phyloP scores from a whole-genome alignment of 2,329 filamentous ascomycete genomes.

The Microcyclospora pomicola region DNA sequence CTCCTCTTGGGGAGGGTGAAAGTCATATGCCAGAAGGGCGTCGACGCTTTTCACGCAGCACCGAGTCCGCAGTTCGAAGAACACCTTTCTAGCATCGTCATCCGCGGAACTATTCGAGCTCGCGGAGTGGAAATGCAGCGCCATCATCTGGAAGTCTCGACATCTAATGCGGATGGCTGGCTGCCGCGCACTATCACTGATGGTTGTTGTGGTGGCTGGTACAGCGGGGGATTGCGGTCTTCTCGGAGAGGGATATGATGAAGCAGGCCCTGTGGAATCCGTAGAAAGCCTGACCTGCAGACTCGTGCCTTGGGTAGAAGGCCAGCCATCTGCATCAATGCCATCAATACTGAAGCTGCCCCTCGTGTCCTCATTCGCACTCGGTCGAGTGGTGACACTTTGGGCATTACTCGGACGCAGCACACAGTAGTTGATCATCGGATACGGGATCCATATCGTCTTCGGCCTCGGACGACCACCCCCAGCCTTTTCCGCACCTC shows the following conservation, averaged over 20 bases:
- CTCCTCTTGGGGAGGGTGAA: slow-evolving; percentile 54
- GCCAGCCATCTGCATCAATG: slow-evolving; percentile 13
- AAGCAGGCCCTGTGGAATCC: slow-evolving; percentile 12
- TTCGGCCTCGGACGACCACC: slow-evolving; percentile 23
- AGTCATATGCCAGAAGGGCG: slow-evolving; percentile 81
- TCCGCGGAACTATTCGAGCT: slow-evolving; percentile 30
- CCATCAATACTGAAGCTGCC: slow-evolving; percentile 3
- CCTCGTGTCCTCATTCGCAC: not conserved
- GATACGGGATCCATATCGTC: slow-evolving; percentile 89
- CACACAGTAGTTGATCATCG: slow-evolving; percentile 71
- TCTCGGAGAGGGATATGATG: slow-evolving; percentile 12
- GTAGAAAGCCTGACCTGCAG: slow-evolving; percentile 14
- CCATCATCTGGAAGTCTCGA: slow-evolving; percentile 87
- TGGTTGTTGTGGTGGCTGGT: slow-evolving; percentile 28
- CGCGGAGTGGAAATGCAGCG: slow-evolving; percentile 72
- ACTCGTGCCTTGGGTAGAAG: slow-evolving; percentile 18
- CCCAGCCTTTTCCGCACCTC: not conserved
- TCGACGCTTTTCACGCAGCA: slow-evolving; percentile 74
- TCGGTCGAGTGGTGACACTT: slow-evolving; percentile 3
- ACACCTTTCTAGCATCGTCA: slow-evolving; percentile 57
- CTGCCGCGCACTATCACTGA: slow-evolving; percentile 34
- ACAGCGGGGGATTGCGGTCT: slow-evolving; percentile 25
- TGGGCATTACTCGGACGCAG: slow-evolving; percentile 45
- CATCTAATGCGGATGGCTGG: slow-evolving; percentile 79
- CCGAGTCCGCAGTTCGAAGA: slow-evolving; percentile 67